phyloP scores from a whole-genome alignment of 1,139 yeast genomes.

The Saccharomycopsis hybrid region DNA sequence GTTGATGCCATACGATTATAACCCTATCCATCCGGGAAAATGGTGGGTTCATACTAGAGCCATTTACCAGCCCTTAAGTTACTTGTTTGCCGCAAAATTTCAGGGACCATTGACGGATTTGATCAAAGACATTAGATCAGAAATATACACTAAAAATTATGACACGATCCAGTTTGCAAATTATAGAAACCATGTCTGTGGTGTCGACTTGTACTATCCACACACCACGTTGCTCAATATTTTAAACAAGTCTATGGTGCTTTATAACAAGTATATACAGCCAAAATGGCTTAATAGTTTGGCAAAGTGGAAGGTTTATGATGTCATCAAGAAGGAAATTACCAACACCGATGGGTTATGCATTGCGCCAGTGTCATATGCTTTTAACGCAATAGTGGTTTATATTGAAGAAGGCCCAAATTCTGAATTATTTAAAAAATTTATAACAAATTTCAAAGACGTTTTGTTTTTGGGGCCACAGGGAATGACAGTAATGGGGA shows the following conservation, averaged over 20 bases:
- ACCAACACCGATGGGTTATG: conserved; percentile 74
- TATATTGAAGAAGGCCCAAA: conserved; percentile 66
- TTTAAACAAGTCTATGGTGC: conserved; percentile 53
- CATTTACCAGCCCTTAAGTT: conserved; percentile 82
- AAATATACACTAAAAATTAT: conserved; percentile 61
- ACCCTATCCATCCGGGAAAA: conserved; percentile 85
- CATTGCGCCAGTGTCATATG: conserved; percentile 92
- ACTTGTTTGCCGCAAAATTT: conserved; percentile 53
- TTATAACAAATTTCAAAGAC: conserved; percentile 63
- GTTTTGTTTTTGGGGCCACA: conserved; percentile 78
- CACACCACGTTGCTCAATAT: conserved; percentile 64
- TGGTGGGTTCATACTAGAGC: conserved; percentile 99
- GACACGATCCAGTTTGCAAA: conserved; percentile 59
- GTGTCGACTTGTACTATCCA: conserved; percentile 89
- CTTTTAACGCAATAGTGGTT: conserved; percentile 66
- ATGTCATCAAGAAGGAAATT: conserved; percentile 66
- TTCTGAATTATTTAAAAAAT: conserved; percentile 52
- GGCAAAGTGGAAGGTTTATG: conserved; percentile 50
- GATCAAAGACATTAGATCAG: conserved; percentile 58
- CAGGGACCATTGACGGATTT: conserved; percentile 61
- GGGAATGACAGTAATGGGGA: conserved; percentile 93
- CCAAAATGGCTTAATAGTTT: conserved; percentile 64
- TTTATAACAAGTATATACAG: conserved; percentile 63
- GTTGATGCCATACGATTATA: conserved; percentile 67
- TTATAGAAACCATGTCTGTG: conserved; percentile 82